Evolutionary conservation across 2,329 filamentous ascomycete species (phyloP).

Genomic region (Arthrobotrys entomopaga): DNA sequence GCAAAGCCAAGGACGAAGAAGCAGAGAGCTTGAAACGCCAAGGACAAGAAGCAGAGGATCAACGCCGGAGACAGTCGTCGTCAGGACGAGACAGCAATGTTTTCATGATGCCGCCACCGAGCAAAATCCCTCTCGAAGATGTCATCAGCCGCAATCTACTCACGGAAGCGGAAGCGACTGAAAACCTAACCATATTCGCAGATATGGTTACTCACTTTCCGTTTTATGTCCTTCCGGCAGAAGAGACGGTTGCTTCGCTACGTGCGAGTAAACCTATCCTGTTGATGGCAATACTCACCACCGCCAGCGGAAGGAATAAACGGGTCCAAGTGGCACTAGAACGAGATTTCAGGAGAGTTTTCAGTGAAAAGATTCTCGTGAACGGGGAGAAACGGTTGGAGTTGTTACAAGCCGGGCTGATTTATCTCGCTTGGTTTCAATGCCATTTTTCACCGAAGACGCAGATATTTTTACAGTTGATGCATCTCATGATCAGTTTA

Average conservation of each 20-base stretch:
- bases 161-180: constrained; percentile 63
- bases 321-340: constrained; percentile 69
- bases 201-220: constrained; percentile 64
- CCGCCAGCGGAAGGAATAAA: constrained; percentile 66
- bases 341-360: constrained; percentile 69
- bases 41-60: constrained; percentile 9
- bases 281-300: constrained; percentile 68
- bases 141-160: constrained; percentile 38
- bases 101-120: constrained; percentile 17
- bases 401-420: constrained; percentile 68
- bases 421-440: constrained; percentile 70
- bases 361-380: constrained; percentile 69
- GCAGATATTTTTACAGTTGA: constrained; percentile 60
- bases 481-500: constrained; percentile 60
- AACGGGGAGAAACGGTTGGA: constrained; percentile 70
- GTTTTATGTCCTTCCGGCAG: constrained; percentile 63
- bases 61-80: not conserved
- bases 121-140: constrained; percentile 31
- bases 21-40: not conserved
- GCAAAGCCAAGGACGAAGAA: constrained; percentile 27
- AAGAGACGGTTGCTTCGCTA: constrained; percentile 64
- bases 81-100: constrained; percentile 12
- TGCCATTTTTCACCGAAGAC: constrained; percentile 59
- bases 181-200: constrained; percentile 64
- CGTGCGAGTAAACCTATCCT: constrained; percentile 67